Conservation (phyloP, 768 basidiomycete species). For the Boletus pseudopeckii region DNA sequence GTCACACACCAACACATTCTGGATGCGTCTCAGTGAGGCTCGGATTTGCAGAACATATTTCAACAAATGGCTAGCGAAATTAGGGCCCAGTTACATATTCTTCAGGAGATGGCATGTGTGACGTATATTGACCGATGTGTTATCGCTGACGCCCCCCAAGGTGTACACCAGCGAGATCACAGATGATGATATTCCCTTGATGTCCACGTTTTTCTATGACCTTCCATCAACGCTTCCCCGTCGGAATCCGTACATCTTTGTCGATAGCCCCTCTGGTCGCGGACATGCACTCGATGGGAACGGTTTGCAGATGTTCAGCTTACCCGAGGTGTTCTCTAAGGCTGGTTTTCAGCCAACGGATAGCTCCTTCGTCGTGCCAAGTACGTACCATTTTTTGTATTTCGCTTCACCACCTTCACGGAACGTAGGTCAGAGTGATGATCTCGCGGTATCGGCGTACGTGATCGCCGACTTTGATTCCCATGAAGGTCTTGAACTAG, state of each 20-base stretch:
- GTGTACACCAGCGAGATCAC: slow-evolving; percentile 56
- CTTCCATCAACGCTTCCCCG: slow-evolving; percentile 66
- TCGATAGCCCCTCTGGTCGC: slow-evolving; percentile 37
- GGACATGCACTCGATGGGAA: slow-evolving; percentile 10
- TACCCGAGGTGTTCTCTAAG: slow-evolving; percentile 29
- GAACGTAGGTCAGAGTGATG: slow-evolving; percentile 12
- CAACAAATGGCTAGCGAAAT: slow-evolving; percentile 43
- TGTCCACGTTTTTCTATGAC: slow-evolving; percentile 86
- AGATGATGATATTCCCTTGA: slow-evolving; percentile 47
- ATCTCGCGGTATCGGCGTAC: slow-evolving; percentile 47
- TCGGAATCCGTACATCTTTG: slow-evolving; percentile 76
- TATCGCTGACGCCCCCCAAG: slow-evolving; percentile 30
- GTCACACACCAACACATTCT: slow-evolving; percentile 22
- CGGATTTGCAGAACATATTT: slow-evolving; percentile 18
- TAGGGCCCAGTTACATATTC: slow-evolving; percentile 54
- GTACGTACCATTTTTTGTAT: slow-evolving; percentile 36
- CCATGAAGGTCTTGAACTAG: slow-evolving; percentile 50
- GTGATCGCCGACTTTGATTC: slow-evolving; percentile 79
- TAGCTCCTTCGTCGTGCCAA: slow-evolving; percentile 59
- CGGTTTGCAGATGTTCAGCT: slow-evolving; percentile 22
- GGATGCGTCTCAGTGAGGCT: not conserved
- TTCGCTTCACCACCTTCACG: slow-evolving; percentile 4
- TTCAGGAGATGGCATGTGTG: slow-evolving; percentile 67
- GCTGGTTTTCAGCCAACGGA: slow-evolving; percentile 40
- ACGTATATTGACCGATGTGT: not conserved